phyloP scores from a whole-genome alignment of 345 rosid species.

The Dipteronia dyeriana region DNA sequence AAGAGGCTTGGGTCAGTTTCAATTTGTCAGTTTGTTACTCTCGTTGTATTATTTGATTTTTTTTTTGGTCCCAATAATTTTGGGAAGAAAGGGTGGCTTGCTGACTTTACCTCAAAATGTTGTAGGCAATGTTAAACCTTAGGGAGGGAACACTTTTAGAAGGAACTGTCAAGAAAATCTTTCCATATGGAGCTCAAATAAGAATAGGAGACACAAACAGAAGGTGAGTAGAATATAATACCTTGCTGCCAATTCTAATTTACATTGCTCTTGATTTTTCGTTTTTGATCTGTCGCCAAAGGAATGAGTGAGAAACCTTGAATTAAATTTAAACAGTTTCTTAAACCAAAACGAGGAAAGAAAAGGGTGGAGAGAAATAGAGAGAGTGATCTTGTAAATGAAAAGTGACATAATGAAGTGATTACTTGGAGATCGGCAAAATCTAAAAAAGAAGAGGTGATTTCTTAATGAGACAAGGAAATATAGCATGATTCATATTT shows the following conservation, averaged over 20 bases:
- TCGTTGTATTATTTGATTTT: background rate
- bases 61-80: background rate
- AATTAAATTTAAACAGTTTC: background rate
- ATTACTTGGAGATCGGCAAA: background rate
- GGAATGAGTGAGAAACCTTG: background rate
- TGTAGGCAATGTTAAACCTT: conserved; percentile 75
- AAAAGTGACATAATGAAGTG: background rate
- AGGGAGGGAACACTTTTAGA: conserved; percentile 87
- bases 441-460: background rate
- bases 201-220: conserved; percentile 75
- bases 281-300: background rate
- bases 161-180: conserved; percentile 73
- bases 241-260: background rate
- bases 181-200: conserved; percentile 90
- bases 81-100: conserved; percentile 1
- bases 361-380: background rate
- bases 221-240: conserved; percentile 48
- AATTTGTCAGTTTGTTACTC: conserved; percentile 2
- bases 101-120: conserved; percentile 21
- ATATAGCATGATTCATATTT: background rate
- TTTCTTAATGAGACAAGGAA: background rate
- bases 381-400: too few species aligned
- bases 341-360: background rate
- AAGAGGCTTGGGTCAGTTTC: conserved; percentile 73
- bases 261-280: background rate